Evolutionary conservation across 257 asterid genomes (phyloP).

Genomic region (Solanum pinnatisectum): DNA sequence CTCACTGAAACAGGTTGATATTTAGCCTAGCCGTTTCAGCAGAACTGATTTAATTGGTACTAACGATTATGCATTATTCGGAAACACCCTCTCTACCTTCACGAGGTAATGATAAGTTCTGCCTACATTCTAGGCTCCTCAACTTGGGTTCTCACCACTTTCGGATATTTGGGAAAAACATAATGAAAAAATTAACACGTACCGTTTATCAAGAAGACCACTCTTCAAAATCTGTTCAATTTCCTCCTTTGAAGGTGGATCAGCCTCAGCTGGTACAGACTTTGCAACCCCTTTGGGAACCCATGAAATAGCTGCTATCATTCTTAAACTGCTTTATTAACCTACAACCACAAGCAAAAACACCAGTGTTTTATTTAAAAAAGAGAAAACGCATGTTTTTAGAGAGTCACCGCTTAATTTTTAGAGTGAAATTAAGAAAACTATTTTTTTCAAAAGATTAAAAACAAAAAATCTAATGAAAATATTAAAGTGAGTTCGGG

Average conservation of each 20-base stretch:
- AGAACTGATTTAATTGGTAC: not conserved
- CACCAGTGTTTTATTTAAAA: not conserved
- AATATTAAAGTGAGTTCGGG: too few species aligned
- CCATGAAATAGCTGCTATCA: constrained; percentile 81
- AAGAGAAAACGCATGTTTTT: too few species aligned
- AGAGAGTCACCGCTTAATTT: too few species aligned
- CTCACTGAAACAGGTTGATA: not conserved
- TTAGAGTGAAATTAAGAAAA: too few species aligned
- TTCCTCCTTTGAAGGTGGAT: constrained; percentile 77
- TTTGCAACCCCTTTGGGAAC: constrained; percentile 70
- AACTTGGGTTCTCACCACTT: not conserved
- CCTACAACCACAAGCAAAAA: not conserved
- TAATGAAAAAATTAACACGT: not conserved
- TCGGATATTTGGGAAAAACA: not conserved
- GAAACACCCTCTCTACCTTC: not conserved
- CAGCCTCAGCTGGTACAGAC: constrained; percentile 38
- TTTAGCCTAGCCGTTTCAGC: not conserved
- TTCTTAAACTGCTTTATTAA: constrained; percentile 13
- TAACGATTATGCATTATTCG: not conserved
- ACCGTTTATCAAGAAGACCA: constrained; percentile 26
- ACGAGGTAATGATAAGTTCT: not conserved
- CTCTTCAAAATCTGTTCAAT: constrained; percentile 51
- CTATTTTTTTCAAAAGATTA: too few species aligned
- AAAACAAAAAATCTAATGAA: too few species aligned
- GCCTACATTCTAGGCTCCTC: not conserved